Base-by-base conservation (phyloP, 2,329 filamentous ascomycete species). In the Nectriaceae sp. region DNA sequence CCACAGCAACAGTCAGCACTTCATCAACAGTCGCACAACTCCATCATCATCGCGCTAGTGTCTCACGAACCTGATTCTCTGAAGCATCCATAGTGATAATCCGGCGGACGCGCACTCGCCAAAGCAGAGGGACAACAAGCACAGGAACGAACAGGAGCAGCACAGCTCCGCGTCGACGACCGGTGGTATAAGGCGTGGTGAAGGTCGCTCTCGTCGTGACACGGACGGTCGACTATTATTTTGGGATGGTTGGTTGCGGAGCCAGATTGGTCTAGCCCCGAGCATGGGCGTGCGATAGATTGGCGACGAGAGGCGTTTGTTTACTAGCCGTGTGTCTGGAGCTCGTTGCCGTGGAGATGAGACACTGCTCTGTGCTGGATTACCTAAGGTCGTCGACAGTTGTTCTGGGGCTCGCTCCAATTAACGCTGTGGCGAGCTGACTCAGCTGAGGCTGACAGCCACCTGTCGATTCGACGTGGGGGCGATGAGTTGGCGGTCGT, bases 81-180 rank as follows among this genome's bases (percentile, higher is more conserved):
- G 65, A 47, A 29, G 44, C 50, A 16, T 69, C 66, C 67, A 70
- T 70, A 50, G 49, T 65, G 51, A 56, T 41, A 45, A 49, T 39
- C 52, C 44, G 52, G 42, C 35, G 43, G 21, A 54, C 44, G 46
- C 55, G 53, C 54, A 52, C 49, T 49, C 52, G 61, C 40, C 57
- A 44, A 50, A 50, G 46, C 19, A 58, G 48, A 33, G 51, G 59
- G 47, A 63, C 56, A 49, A 67, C 54, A 53, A 65, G 19, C 16
- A 53, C 62, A 47, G 56, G 63, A 46, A 65, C 65, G 54, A 66
- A 62, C 56, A 72, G 65, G 60, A 71, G 69, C 66, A 70, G 55
- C 42, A 50, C 56, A 47, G 68, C 66, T 65, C 70, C 70, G 62
- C 58, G 53, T 50, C 46, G 52, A 51, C 49, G 44, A 47, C 40